phyloP scores from a whole-genome alignment of 1,139 yeast species.

The Candida pseudoviswanathii region DNA sequence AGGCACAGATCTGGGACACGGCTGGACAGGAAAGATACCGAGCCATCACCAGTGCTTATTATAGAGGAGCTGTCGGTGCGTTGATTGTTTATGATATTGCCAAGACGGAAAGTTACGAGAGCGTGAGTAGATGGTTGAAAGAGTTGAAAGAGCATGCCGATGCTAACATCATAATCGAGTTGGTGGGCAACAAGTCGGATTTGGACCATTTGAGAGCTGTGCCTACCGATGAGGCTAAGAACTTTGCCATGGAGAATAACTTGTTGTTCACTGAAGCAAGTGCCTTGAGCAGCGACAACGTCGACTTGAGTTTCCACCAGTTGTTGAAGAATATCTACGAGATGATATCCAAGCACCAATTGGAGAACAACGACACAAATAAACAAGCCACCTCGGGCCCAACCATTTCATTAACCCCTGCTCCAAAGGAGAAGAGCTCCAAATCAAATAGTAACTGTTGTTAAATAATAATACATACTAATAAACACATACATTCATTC shows the following conservation, averaged over 20 bases:
- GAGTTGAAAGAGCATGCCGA: conserved; percentile 97
- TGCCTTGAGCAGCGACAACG: conserved; percentile 93
- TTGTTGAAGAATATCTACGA: conserved; percentile 90
- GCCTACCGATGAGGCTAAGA: conserved; percentile 96
- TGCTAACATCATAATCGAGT: conserved; percentile 92
- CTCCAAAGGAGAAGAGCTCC: conserved; percentile 78
- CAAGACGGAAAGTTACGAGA: conserved; percentile 89
- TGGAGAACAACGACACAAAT: conserved; percentile 55
- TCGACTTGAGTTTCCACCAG: conserved; percentile 91
- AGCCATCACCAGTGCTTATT: conserved; percentile 96
- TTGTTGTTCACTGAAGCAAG: conserved; percentile 96
- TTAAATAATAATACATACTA: conserved; percentile 18
- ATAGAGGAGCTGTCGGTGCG: conserved; percentile 98
- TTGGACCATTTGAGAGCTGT: conserved; percentile 94
- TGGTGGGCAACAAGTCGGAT: conserved; percentile 88
- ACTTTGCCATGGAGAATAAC: conserved; percentile 92
- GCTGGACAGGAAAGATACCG: conserved; percentile 99
- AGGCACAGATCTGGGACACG: conserved; percentile 99
- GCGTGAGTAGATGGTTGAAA: conserved; percentile 92
- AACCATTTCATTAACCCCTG: conserved; percentile 90
- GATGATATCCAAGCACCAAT: conserved; percentile 83
- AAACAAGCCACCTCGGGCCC: conserved; percentile 63
- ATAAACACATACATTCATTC: neutral
- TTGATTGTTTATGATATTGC: conserved; percentile 93
- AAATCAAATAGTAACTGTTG: conserved; percentile 72